Conservation (phyloP, 257 asterid species). For the Solanum sparsipilum region DNA sequence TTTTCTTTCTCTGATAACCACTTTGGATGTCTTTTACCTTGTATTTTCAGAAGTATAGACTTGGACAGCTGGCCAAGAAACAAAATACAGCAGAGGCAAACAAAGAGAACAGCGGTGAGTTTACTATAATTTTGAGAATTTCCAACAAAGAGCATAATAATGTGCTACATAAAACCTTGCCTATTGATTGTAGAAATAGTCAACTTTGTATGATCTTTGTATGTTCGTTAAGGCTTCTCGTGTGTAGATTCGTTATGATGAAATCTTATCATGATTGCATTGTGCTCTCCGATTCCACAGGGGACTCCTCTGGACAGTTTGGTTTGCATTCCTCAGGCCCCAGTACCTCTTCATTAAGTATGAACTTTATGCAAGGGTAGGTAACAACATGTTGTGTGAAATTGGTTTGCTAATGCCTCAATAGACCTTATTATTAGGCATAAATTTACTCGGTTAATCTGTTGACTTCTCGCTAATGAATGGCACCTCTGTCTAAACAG, state of each 20-base stretch:
- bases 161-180: neutral
- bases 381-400: neutral
- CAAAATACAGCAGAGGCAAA: conserved; percentile 30
- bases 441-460: neutral
- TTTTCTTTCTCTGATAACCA: neutral
- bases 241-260: neutral
- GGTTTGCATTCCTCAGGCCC: conserved; percentile 30
- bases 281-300: conserved; percentile 8
- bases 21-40: neutral
- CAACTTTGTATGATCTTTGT: neutral
- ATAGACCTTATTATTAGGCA: neutral
- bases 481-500: conserved; percentile 19
- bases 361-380: conserved; percentile 50
- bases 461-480: neutral
- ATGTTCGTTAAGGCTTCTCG: neutral
- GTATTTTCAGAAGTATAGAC: conserved; percentile 63
- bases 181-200: neutral
- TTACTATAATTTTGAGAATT: neutral
- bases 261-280: neutral
- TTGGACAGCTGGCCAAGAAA: conserved; percentile 64
- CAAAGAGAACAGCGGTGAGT: conserved; percentile 39
- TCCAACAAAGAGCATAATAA: neutral
- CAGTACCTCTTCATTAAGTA: conserved; percentile 41
- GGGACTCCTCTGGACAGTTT: conserved; percentile 39
- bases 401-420: neutral